Percentiles rank a stretch among this genome's conserved stretches.
These are phyloP conservation scores for Haberlea rhodopensis DNA, from an alignment of 257 asterid genomes.

Conservation along the genomic window DNA sequence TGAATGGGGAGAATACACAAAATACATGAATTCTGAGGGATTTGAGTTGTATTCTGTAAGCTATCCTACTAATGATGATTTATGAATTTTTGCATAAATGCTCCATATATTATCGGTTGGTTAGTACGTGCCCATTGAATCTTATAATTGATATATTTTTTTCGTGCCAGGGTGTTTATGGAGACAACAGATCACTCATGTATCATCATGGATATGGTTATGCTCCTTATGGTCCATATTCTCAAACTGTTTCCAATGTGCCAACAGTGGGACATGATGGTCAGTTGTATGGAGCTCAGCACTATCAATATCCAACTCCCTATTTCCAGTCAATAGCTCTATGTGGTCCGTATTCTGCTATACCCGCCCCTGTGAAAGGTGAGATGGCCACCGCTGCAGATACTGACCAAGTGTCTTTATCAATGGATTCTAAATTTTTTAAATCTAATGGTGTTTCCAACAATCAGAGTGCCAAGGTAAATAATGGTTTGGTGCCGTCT, in stretches of 20 bases:
- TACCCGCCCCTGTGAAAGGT: conserved; percentile 46
- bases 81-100: not conserved
- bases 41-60: conserved; percentile 49
- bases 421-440: conserved; percentile 46
- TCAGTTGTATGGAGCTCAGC: too few relatives aligned
- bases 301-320: too few relatives aligned
- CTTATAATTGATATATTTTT: not conserved
- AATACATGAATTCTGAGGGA: conserved; percentile 48
- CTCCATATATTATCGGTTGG: not conserved
- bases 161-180: conserved; percentile 52
- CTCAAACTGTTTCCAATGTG: conserved; percentile 60
- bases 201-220: conserved; percentile 60
- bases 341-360: conserved; percentile 32
- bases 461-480: conserved; percentile 46
- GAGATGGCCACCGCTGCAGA: too few relatives aligned
- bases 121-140: not conserved
- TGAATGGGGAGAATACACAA: conserved; percentile 62
- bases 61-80: not conserved
- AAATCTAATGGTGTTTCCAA: conserved; percentile 49
- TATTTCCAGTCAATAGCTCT: too few relatives aligned
- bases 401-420: conserved; percentile 46
- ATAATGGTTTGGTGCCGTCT: too few relatives aligned
- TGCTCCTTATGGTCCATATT: conserved; percentile 58
- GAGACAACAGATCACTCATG: too few relatives aligned
- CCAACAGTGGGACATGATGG: conserved; percentile 68